Base-by-base conservation (phyloP, 768 basidiomycete genomes). In the Tephrocybe sp. region DNA sequence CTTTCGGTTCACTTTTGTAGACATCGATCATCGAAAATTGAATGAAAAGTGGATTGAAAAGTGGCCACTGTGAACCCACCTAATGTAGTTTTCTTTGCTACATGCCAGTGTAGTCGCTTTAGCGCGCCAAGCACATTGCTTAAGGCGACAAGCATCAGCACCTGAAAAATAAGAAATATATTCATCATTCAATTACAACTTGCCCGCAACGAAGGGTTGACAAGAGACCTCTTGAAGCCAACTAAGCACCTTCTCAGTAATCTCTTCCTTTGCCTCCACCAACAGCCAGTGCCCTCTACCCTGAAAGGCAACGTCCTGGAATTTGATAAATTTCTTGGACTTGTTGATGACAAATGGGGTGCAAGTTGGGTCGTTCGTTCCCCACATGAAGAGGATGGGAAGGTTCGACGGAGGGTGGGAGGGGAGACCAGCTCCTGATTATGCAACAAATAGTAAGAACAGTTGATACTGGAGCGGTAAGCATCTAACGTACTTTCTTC, bases 211-310 rank as follows among this genome's bases (percentile, higher is more conserved):
- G 23, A 57, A 50, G 20, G 60, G 49, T 20, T 45, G 52, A 22
- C 62, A 65, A 0, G 65, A 65, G 43, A 74, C 54, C 16, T 65
- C 61, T 39, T 66, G 63, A 12, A 83, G 61, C 81, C 80, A 84
- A 35, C 64, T 64, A 5, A 71, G 48, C n/a, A 83, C 68, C 40
- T 59, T 72, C 6, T 75, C 61, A 1, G 78, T 79, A 30, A 89
- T 71, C 20, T 72, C 71, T 39, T 85, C 77, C 32, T 75, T 73
- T 19, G 79, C 78, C 58, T 89, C 80, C 1, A 83, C 51, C 81
- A 87, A 75, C 1, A 89, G 41, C 86, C 87, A 90, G 60, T 89
- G 87, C 1, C 85, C 84, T 20, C 63, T 68, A 9, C 73, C 80
- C 43, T 83, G 75, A 9, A 88, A 51, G 9, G 72, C 71, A 22